These are phyloP conservation scores for Sungouiella blattae DNA, from an alignment of 805 yeast genomes.

Conservation along the genomic window DNA sequence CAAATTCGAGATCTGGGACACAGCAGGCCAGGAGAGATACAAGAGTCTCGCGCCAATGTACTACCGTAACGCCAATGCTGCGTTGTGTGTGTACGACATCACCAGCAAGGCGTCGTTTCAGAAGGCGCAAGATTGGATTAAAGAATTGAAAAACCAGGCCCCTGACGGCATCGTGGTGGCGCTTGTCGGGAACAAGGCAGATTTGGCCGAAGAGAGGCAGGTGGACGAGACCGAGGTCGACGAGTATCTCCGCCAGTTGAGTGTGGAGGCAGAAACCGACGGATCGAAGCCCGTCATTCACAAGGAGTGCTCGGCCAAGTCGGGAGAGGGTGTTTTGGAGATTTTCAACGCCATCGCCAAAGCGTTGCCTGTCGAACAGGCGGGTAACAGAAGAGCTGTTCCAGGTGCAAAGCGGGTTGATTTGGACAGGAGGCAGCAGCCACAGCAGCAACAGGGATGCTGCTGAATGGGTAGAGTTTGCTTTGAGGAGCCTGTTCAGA, in stretches of 20 bases:
- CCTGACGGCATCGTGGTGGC: conserved; percentile 90
- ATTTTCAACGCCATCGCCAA: conserved; percentile 37
- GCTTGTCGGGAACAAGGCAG: conserved; percentile 88
- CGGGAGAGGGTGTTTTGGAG: conserved; percentile 43
- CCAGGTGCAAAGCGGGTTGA: conserved; percentile 13
- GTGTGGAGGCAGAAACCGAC: conserved; percentile 29
- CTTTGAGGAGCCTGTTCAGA: background rate
- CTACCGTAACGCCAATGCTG: conserved; percentile 96
- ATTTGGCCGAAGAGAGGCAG: conserved; percentile 60
- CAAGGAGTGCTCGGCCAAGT: conserved; percentile 43
- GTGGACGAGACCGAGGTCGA: conserved; percentile 42
- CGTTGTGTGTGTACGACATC: conserved; percentile 90
- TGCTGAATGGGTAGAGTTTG: conserved; percentile 2
- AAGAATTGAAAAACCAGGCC: conserved; percentile 93
- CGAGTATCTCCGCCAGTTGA: conserved; percentile 37
- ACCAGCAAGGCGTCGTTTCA: conserved; percentile 93
- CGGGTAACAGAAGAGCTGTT: conserved; percentile 11
- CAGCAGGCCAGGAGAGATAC: conserved; percentile 97
- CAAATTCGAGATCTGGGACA: conserved; percentile 93
- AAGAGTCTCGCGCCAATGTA: conserved; percentile 97
- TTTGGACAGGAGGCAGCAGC: conserved; percentile 11
- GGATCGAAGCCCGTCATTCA: conserved; percentile 23
- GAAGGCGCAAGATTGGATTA: conserved; percentile 98
- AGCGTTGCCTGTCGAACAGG: conserved; percentile 42
- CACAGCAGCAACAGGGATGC: conserved; percentile 15